These are phyloP conservation scores for Fusarium stilboides DNA, from an alignment of 2,329 filamentous ascomycete genomes.

Conservation along the genomic window DNA sequence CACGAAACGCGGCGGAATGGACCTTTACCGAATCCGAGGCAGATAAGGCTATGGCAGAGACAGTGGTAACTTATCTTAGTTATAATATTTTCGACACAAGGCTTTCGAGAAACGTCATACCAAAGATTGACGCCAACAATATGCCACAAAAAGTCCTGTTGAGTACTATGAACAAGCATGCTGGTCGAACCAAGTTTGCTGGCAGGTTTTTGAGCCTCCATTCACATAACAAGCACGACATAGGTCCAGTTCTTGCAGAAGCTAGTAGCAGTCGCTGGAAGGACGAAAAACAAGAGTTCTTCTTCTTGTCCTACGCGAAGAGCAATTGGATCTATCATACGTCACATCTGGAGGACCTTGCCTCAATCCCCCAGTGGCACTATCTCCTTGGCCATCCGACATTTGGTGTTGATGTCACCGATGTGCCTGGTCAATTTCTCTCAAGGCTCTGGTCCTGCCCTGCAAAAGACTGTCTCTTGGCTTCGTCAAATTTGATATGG, in stretches of 20 bases:
- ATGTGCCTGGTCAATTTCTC: neutral
- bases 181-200: accelerated
- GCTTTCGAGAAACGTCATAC: neutral
- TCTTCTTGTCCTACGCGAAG: neutral
- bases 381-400: neutral
- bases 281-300: neutral
- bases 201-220: accelerated
- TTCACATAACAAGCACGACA: neutral
- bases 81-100: constrained; percentile 16
- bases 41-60: constrained; percentile 5
- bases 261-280: accelerated
- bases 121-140: neutral
- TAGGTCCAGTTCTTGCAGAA: neutral
- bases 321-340: neutral
- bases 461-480: too few species aligned
- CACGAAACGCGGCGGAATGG: constrained; percentile 2
- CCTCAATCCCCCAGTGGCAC: neutral
- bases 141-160: neutral
- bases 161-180: neutral
- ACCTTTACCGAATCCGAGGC: neutral
- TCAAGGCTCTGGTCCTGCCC: too few species aligned
- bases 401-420: accelerated
- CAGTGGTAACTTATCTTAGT: constrained; percentile 12
- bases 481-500: neutral
- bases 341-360: neutral